Conservation (phyloP, 2,329 filamentous ascomycete genomes). For the Pseudofabraea citricarpa region DNA sequence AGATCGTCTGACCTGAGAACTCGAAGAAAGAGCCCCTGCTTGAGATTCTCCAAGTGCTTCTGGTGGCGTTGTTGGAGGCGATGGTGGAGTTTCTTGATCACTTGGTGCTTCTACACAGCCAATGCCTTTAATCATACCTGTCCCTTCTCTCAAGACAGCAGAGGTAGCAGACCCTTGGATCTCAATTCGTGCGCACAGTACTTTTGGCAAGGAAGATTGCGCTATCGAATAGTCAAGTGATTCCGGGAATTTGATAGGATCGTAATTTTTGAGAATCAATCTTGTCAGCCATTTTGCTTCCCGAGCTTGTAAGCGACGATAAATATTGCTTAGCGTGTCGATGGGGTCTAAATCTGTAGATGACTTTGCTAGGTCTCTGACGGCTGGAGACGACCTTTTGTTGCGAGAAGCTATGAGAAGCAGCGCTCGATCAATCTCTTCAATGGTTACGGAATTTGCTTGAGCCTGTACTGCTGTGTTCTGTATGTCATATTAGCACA, state of each 20-base stretch:
- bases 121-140: constrained; percentile 6
- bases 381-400: constrained; percentile 63
- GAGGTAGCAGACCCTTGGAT: constrained; percentile 52
- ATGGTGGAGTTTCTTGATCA: background rate
- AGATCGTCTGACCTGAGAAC: background rate
- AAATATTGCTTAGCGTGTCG: constrained; percentile 48
- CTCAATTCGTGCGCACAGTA: constrained; percentile 66
- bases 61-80: background rate
- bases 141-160: constrained; percentile 16
- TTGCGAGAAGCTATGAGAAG: constrained; percentile 62
- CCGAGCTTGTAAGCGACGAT: constrained; percentile 53
- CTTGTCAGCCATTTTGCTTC: constrained; percentile 88
- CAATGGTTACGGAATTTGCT: constrained; percentile 51
- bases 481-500: constrained; percentile 3
- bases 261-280: constrained; percentile 71
- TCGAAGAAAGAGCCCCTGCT: background rate
- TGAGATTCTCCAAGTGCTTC: background rate
- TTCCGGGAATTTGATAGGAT: constrained; percentile 60
- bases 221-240: constrained; percentile 11
- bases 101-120: background rate
- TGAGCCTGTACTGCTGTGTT: constrained; percentile 3
- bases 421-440: constrained; percentile 67
- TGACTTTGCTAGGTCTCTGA: constrained; percentile 35
- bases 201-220: constrained; percentile 64
- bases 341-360: constrained; percentile 16